Evolutionary conservation across 2,329 filamentous ascomycete species (phyloP), one percentile per base, ranked within the genome.

Genomic region (Colletotrichum falcatum): DNA sequence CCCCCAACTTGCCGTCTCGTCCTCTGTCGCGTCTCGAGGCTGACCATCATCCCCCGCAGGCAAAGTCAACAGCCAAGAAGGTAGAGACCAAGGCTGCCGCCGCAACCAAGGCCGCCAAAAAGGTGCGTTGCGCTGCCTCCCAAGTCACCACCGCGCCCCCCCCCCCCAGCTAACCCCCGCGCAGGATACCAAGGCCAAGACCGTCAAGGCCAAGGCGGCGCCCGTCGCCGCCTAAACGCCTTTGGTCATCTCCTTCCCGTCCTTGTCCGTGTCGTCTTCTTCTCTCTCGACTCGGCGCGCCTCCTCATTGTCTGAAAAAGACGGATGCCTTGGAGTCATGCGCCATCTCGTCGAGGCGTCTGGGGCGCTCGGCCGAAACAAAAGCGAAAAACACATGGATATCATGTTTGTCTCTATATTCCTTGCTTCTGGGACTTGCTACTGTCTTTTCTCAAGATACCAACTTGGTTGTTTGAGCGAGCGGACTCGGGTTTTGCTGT

Each of bases 101-200:
- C 8, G 69, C 65, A 33, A 26, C 58, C 65, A 71, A 71, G 60
- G 65, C 69, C 26, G 69, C 39, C 46, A 71, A 71, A 60, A 73
- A 73, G 71, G 68, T 61, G 46, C 20, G 59, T 28, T 20, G 12
- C 30, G 14, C 37, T 54, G 18, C 30, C 12, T 26, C 23, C 30
- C 42, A 3, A 2, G 12, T 1, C 16, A 9, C 18, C 39, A 3
- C n/a, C n/a, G n/a, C n/a, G 4, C 12, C 44, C 18, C 48, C 7
- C 18, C 39, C 39, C 12, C 18, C 39, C 35, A 56, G 35, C 58
- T 51, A 56, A 44, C 61, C 16, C 30, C 2, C 30, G 20, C 5
- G 2, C 14, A 71, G 72, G 54, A 72, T 46, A 66, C 65, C 53
- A 73, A 72, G 70, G 58, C 72, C 62, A 73, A 72, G 72, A 62